A percentile compares a stretch with the other conserved stretches of the same genome.
Evolutionary conservation across 176 grass and related monocot genomes (phyloP).

Genomic region (Urochloa ruziziensis): DNA sequence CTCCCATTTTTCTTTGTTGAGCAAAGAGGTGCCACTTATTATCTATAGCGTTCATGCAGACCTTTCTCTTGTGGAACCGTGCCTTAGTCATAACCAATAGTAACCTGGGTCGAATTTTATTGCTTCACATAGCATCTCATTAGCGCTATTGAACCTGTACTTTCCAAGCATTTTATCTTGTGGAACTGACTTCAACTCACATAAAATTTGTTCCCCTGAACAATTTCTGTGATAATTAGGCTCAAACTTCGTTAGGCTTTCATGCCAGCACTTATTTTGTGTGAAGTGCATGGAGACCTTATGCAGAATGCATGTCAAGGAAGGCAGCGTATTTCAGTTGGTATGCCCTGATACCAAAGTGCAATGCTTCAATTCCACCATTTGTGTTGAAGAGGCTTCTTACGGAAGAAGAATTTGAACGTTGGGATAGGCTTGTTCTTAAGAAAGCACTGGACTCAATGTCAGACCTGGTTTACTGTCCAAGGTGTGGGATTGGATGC

Average conservation of each 20-base stretch:
- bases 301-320: constrained; percentile 47
- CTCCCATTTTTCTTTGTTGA: not conserved
- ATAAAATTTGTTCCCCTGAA: not conserved
- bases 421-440: constrained; percentile 55
- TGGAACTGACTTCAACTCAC: not conserved
- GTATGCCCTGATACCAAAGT: constrained; percentile 55
- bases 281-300: constrained; percentile 37
- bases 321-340: constrained; percentile 44
- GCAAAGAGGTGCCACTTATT: not conserved
- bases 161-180: not conserved
- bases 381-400: constrained; percentile 46
- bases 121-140: not conserved
- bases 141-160: not conserved
- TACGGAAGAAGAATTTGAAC: constrained; percentile 50
- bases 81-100: not conserved
- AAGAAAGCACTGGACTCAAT: constrained; percentile 56
- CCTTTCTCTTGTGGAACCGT: not conserved
- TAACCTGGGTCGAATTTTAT: not conserved
- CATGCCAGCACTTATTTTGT: constrained; percentile 33
- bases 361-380: constrained; percentile 44
- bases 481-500: constrained; percentile 51
- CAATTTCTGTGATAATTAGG: constrained; percentile 24
- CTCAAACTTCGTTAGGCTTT: constrained; percentile 39
- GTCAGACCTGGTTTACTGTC: constrained; percentile 54
- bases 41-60: not conserved